Evolutionary conservation across 768 basidiomycete genomes (phyloP).

Genomic region (Leccinum subtestaceum): DNA sequence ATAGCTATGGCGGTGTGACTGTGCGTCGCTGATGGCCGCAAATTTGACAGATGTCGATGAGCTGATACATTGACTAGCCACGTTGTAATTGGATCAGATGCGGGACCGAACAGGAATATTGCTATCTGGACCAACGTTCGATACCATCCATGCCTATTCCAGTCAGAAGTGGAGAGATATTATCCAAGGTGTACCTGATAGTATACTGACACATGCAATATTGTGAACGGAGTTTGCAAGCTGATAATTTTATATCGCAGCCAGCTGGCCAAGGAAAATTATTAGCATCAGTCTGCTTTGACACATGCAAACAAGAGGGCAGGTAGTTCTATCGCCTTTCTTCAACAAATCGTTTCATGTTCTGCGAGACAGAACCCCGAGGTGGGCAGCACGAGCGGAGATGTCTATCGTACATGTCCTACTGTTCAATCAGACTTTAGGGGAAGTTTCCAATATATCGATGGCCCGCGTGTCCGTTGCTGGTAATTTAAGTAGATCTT

Average conservation of each 20-base stretch:
- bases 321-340: neutral
- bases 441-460: neutral
- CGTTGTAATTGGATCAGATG: neutral
- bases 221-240: neutral
- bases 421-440: neutral
- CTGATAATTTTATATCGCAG: neutral
- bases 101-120: neutral
- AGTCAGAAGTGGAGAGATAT: neutral
- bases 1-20: neutral
- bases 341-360: neutral
- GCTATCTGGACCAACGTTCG: neutral
- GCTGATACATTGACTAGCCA: neutral
- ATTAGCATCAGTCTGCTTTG: too few relatives aligned
- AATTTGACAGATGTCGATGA: neutral
- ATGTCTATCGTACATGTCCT: neutral
- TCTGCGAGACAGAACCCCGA: neutral
- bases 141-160: neutral
- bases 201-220: neutral
- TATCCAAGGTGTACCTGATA: neutral
- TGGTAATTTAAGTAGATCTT: neutral
- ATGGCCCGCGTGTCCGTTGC: neutral
- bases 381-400: neutral
- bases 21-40: neutral
- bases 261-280: neutral
- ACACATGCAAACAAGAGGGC: neutral